phyloP scores from a whole-genome alignment of 2,329 filamentous ascomycete genomes.

The Acephala macrosclerotiorum region DNA sequence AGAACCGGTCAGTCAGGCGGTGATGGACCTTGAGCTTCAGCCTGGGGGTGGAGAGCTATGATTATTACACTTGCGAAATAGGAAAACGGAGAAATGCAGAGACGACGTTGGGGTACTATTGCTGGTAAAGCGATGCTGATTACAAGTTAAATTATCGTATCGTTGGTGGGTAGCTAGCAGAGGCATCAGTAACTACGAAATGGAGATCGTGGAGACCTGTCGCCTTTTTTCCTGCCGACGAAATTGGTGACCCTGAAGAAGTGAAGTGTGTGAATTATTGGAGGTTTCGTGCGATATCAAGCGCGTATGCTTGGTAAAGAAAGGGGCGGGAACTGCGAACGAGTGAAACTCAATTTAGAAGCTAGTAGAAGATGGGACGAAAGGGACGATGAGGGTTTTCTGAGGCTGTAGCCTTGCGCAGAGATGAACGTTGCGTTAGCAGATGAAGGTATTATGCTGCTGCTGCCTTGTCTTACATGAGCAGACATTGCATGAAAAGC shows the following conservation, averaged over 20 bases:
- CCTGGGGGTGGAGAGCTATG: neutral
- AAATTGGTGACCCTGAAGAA: neutral
- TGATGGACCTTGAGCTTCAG: neutral
- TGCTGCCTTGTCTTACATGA: too few species aligned
- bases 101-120: neutral
- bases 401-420: too few species aligned
- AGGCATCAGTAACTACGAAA: neutral
- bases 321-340: neutral
- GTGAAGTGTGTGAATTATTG: too few species aligned
- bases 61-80: neutral
- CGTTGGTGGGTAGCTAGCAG: neutral
- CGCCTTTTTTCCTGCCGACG: neutral
- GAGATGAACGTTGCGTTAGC: too few species aligned
- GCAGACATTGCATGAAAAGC: too few species aligned
- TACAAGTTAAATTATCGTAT: neutral
- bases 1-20: too few species aligned
- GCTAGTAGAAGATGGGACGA: too few species aligned
- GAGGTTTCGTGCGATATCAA: too few species aligned
- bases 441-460: too few species aligned
- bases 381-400: too few species aligned
- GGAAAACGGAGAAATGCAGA: too few species aligned
- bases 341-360: neutral
- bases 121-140: slow-evolving; percentile 1
- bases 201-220: neutral
- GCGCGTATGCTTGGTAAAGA: too few species aligned